phyloP scores from a whole-genome alignment of 83 land plant genomes.

The Isoetes engelmannii region DNA sequence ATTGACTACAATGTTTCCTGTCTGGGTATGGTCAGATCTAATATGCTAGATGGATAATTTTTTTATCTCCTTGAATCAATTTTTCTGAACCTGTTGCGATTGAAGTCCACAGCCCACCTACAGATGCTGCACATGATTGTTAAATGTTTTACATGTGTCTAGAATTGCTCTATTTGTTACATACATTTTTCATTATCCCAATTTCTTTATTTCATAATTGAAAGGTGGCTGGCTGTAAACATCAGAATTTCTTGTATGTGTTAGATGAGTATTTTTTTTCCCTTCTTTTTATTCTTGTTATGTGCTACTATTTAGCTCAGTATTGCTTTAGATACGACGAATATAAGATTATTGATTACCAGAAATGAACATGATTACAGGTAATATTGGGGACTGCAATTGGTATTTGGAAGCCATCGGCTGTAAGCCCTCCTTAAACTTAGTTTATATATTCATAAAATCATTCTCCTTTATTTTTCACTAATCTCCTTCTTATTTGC shows the following conservation, averaged over 20 bases:
- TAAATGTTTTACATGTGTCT: background rate
- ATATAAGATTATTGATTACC: background rate
- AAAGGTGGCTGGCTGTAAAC: background rate
- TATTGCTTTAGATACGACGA: background rate
- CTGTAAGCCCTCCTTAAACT: slow-evolving; percentile 33
- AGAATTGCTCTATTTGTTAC: background rate
- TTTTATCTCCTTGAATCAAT: background rate
- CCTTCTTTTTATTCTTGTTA: background rate
- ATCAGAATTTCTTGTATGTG: too few relatives aligned
- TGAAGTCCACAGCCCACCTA: background rate
- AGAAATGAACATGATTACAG: slow-evolving; percentile 30
- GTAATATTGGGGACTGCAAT: slow-evolving; percentile 82
- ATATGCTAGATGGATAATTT: background rate
- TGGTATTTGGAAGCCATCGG: slow-evolving; percentile 88
- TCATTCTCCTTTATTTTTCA: background rate
- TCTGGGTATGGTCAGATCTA: slow-evolving; percentile 65
- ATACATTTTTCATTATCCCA: background rate
- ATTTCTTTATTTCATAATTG: background rate
- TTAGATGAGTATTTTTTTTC: background rate
- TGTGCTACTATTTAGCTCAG: background rate
- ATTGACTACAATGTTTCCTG: slow-evolving; percentile 89
- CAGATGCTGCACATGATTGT: background rate
- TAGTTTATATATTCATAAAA: background rate
- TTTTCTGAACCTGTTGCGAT: background rate
- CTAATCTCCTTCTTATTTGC: background rate